Base-by-base conservation (phyloP, 1,139 yeast genomes). In the Trichomonascaceae sp. region DNA sequence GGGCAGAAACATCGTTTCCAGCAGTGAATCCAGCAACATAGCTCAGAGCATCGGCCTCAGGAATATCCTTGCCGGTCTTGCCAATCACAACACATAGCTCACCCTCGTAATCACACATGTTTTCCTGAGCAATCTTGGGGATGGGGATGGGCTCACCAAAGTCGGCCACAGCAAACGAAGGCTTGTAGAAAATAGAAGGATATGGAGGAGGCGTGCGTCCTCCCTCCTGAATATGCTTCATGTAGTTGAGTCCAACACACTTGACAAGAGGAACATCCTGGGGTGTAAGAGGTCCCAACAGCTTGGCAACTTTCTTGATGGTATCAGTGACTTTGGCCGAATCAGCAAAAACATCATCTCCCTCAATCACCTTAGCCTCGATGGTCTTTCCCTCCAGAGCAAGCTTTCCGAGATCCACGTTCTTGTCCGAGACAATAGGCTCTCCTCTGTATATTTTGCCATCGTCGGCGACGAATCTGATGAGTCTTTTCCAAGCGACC, bases 31-130 rank as follows among this genome's bases (percentile, higher is more conserved):
- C 76, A 15, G 67, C 49, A 3, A 70, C 67, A 39, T 68, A 59
- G 31, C 60, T 54, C 34, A 64, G 49, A 2, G 74, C 75, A 16
- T 66, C 55, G 20, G 52, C 60, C 16, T 50, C 58, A 14, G 56
- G 33, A 14, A 70, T 68, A 41, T 68, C 59, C 38, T 54, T 57
- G 22, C 69, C 67, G 6, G 54, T 43, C 45, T 62, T 66, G 11
- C 75, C 75, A 38, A 70, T 69, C 3, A 70, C 67, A 17, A 66
- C 62, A 9, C 66, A 70, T 27, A 70, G 59, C 44, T 70, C 76
- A 27, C 67, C 67, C 43, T 69, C 76, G 43, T 69, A 70, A 44
- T 70, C 75, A 16, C 17, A 22, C 23, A 15, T 14, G 13, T 25
- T 25, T 13, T 35, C 37, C 29, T 32, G 31, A 13, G 36, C 35